These are phyloP conservation scores for Ustilago bromivora DNA, from an alignment of 1,284 basidiomycete species.

Conservation along the genomic window DNA sequence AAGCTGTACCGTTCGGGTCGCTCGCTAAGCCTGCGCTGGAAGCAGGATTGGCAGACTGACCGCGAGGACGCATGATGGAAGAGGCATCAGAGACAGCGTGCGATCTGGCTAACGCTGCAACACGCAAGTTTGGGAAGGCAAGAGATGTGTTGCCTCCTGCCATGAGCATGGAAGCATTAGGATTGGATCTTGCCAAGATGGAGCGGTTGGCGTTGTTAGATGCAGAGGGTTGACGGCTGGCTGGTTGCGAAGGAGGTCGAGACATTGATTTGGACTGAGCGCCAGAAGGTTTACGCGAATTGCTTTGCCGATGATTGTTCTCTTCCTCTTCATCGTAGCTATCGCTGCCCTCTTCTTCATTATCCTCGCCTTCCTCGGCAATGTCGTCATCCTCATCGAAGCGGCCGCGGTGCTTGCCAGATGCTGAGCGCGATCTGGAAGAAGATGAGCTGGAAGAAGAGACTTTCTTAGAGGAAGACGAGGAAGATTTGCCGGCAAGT, in stretches of 20 bases:
- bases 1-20: conserved; percentile 19
- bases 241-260: conserved; percentile 24
- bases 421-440: conserved; percentile 41
- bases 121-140: conserved; percentile 46
- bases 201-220: conserved; percentile 47
- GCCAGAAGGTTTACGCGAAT: conserved; percentile 27
- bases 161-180: conserved; percentile 49
- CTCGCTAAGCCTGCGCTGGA: conserved; percentile 12
- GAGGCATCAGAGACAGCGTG: conserved; percentile 48
- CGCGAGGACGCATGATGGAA: conserved; percentile 48
- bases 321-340: conserved; percentile 36
- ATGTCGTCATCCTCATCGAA: conserved; percentile 53
- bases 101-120: conserved; percentile 48
- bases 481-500: conserved; percentile 28
- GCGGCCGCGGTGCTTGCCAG: conserved; percentile 37
- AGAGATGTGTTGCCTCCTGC: conserved; percentile 36
- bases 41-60: conserved; percentile 20
- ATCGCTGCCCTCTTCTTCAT: conserved; percentile 26
- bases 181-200: conserved; percentile 40
- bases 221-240: conserved; percentile 39
- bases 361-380: conserved; percentile 33
- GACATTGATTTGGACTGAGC: conserved; percentile 21
- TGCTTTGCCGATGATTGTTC: conserved; percentile 16
- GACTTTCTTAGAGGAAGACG: conserved; percentile 28
- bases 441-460: conserved; percentile 30